Percentiles rank a stretch among this genome's conserved stretches.
phyloP scores from a whole-genome alignment of 176 grass and related monocot genomes.

The Pharus latifolius region DNA sequence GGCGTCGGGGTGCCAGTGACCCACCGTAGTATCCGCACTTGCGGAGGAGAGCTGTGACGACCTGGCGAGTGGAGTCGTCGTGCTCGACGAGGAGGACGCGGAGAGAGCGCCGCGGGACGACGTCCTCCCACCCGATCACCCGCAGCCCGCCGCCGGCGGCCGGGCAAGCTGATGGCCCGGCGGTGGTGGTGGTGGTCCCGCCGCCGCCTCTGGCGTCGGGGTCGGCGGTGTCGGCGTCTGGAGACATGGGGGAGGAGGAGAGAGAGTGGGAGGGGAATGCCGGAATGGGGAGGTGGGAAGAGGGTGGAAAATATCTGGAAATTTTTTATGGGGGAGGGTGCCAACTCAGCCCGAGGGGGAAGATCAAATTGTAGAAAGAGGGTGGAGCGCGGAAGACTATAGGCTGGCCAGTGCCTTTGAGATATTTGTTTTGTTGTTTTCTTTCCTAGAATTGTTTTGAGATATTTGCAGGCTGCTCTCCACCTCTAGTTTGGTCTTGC shows the following conservation, averaged over 20 bases:
- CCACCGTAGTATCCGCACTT: conserved; percentile 94
- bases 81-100: conserved; percentile 92
- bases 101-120: conserved; percentile 71
- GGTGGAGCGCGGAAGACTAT: no score
- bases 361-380: background rate
- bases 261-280: background rate
- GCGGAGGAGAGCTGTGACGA: conserved; percentile 89
- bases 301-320: conserved; percentile 33
- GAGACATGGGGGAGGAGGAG: conserved; percentile 29
- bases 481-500: background rate
- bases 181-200: background rate
- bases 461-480: background rate
- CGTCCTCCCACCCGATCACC: conserved; percentile 59
- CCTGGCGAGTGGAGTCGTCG: conserved; percentile 85
- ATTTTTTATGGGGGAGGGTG: background rate
- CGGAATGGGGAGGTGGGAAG: background rate
- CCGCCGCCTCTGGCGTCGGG: background rate
- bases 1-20: background rate
- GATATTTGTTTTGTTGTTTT: background rate
- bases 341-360: conserved; percentile 21
- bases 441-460: no score
- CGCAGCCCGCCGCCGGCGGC: background rate
- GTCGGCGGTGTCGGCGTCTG: conserved; percentile 23
- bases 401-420: no score
- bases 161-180: background rate